Base-by-base conservation (phyloP, 768 basidiomycete species). In the Rubroboletus pulcherrimus region DNA sequence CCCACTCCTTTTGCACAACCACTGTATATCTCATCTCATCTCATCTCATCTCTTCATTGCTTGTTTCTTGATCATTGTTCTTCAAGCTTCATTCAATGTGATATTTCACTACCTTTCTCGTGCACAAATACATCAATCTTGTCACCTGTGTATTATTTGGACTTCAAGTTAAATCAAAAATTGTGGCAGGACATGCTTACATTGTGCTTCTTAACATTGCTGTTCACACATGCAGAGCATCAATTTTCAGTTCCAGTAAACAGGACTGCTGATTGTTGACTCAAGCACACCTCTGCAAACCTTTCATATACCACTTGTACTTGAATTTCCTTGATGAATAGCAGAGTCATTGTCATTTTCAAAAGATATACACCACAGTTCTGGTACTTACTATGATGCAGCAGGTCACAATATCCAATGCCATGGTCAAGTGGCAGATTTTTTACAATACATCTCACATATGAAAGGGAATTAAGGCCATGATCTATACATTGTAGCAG, bases 1-100 rank as follows among this genome's bases (percentile, higher is more conserved):
- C 63, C 87, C 92, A 1, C 73, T 77, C 65, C 80, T 97, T 37
- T 82, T 90, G 0, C 66, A 81, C 7, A 75, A 78, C 53, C 77
- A 81, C 38, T n/a, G n/a, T n/a, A n/a, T n/a, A n/a, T 21, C 21
- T 21, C 21, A 21, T 21, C 21, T 21, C 21, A 21, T 21, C 21
- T 21, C 21, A 21, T 21, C 21, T 21, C 21, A 21, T 21, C 21
- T 21, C 21, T 21, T 21, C 21, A 21, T 21, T 17, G 46, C 11
- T 44, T 21, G 7, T 41, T 40, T 49, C 21, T 41, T 26, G 24
- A 26, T 52, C 33, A 34, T 9, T 5, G 30, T 21, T 21, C 21
- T 21, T 21, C 21, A 21, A 21, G 19, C 35, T 54, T 37, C 11
- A 10, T 35, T 24, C 15, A 15, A 35, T 12, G 24, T 24, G 24